Conservation (phyloP, 2,329 filamentous ascomycete species). For the Botryotinia narcissicola region DNA sequence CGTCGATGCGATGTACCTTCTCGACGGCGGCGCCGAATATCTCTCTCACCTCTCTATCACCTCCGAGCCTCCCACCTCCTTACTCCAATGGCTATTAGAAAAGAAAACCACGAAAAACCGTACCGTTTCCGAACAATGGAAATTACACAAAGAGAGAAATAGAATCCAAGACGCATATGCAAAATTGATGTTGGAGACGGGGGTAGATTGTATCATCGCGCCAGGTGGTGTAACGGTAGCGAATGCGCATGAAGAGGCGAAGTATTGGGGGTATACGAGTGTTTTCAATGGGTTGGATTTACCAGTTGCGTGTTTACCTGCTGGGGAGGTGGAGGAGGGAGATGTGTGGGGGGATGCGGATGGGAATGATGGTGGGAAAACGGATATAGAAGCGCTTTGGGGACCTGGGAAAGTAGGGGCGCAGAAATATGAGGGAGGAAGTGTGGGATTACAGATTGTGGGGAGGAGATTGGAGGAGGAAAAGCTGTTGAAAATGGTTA, state of each 20-base stretch:
- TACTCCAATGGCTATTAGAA: constrained; percentile 29
- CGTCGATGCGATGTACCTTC: constrained; percentile 3
- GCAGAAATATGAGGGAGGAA: constrained; percentile 43
- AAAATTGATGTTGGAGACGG: constrained; percentile 29
- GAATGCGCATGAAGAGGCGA: constrained; percentile 16
- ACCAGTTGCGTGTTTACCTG: constrained; percentile 17
- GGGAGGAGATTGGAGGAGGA: constrained; percentile 54
- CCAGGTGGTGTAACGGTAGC: constrained; percentile 20
- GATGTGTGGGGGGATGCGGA: neutral
- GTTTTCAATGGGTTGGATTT: constrained; percentile 25
- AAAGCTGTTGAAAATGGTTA: constrained; percentile 44
- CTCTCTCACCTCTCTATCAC: constrained; percentile 21
- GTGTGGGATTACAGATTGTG: constrained; percentile 53
- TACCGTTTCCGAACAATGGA: neutral
- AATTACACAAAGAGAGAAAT: constrained; percentile 36
- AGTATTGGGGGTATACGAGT: constrained; percentile 25
- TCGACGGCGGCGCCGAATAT: constrained; percentile 27
- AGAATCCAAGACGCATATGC: constrained; percentile 29
- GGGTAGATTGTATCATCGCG: constrained; percentile 21
- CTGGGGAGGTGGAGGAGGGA: neutral
- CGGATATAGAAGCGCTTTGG: constrained; percentile 4
- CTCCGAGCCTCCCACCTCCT: constrained; percentile 24
- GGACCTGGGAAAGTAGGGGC: neutral
- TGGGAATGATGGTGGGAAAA: neutral
- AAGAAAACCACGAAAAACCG: neutral